Percentiles rank a stretch among this genome's conserved stretches.
Conservation (phyloP, 805 yeast genomes). For the Saturnispora bothae region DNA sequence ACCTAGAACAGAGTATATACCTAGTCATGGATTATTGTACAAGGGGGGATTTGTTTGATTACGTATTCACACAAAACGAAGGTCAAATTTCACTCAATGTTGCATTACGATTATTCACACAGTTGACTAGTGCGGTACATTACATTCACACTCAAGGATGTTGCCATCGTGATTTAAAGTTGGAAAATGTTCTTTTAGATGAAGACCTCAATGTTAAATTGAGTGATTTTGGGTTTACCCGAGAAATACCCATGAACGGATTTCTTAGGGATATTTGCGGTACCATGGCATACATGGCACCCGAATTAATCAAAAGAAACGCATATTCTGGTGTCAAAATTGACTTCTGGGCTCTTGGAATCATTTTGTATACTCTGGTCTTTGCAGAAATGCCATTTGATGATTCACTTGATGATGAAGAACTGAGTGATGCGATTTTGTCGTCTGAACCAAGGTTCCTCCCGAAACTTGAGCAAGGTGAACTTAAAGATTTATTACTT, state of each 20-base stretch:
- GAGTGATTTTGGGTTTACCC: slow-evolving; percentile 89
- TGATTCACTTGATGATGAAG: slow-evolving; percentile 56
- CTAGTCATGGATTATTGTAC: slow-evolving; percentile 86
- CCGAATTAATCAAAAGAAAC: slow-evolving; percentile 63
- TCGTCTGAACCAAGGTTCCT: slow-evolving; percentile 51
- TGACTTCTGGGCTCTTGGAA: slow-evolving; percentile 90
- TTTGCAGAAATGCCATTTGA: slow-evolving; percentile 89
- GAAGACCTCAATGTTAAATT: slow-evolving; percentile 54
- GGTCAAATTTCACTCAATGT: slow-evolving; percentile 43
- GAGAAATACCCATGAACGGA: slow-evolving; percentile 42
- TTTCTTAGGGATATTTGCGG: slow-evolving; percentile 83
- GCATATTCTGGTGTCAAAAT: slow-evolving; percentile 71
- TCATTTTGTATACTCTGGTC: slow-evolving; percentile 73
- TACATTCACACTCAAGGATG: slow-evolving; percentile 74
- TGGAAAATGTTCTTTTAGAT: slow-evolving; percentile 74
- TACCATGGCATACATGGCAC: slow-evolving; percentile 94
- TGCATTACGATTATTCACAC: slow-evolving; percentile 46
- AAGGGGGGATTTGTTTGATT: slow-evolving; percentile 64
- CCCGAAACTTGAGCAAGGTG: slow-evolving; percentile 20
- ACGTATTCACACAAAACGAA: slow-evolving; percentile 39
- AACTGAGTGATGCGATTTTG: slow-evolving; percentile 47
- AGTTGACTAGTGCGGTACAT: slow-evolving; percentile 58
- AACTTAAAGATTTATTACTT: slow-evolving; percentile 41
- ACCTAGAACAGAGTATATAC: slow-evolving; percentile 74
- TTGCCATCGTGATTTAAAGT: slow-evolving; percentile 89